Conservation (phyloP, 345 rosid genomes). For the Corchorus capsularis region DNA sequence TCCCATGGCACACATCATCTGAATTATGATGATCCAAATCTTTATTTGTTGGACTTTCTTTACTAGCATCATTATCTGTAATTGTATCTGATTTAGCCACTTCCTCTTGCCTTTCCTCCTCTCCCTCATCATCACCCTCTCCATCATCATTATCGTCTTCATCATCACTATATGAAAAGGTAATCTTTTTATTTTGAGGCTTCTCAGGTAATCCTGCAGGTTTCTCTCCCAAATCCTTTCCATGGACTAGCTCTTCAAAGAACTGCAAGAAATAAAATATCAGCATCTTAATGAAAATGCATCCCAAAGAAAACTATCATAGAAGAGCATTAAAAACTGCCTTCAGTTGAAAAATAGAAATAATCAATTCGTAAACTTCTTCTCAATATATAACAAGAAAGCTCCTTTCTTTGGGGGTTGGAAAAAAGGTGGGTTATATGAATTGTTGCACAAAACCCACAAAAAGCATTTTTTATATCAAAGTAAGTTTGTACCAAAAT, state of each 20-base stretch:
- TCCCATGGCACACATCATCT: constrained; percentile 30
- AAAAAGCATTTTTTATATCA: neutral
- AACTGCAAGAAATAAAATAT: constrained; percentile 45
- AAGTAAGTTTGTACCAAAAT: constrained; percentile 1
- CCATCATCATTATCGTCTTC: constrained; percentile 41
- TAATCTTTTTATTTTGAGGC: constrained; percentile 78
- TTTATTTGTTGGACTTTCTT: constrained; percentile 35
- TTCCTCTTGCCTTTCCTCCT: constrained; percentile 31
- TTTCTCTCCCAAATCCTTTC: constrained; percentile 41
- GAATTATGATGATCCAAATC: constrained; percentile 27
- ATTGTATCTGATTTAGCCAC: constrained; percentile 31
- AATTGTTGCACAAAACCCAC: neutral
- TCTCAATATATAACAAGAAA: neutral
- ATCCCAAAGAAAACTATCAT: neutral
- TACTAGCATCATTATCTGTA: constrained; percentile 27
- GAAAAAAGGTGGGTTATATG: neutral
- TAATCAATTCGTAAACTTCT: neutral
- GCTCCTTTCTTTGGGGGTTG: neutral
- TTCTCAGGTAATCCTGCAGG: constrained; percentile 42
- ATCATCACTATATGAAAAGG: constrained; percentile 64
- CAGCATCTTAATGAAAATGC: neutral
- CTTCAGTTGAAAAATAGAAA: neutral
- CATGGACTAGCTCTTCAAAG: constrained; percentile 73
- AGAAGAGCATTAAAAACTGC: neutral
- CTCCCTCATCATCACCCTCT: constrained; percentile 29